Evolutionary conservation across 1,284 basidiomycete genomes (phyloP), one percentile per base, ranked within the genome.

Genomic region (Rhodotorula mucilaginosa): DNA sequence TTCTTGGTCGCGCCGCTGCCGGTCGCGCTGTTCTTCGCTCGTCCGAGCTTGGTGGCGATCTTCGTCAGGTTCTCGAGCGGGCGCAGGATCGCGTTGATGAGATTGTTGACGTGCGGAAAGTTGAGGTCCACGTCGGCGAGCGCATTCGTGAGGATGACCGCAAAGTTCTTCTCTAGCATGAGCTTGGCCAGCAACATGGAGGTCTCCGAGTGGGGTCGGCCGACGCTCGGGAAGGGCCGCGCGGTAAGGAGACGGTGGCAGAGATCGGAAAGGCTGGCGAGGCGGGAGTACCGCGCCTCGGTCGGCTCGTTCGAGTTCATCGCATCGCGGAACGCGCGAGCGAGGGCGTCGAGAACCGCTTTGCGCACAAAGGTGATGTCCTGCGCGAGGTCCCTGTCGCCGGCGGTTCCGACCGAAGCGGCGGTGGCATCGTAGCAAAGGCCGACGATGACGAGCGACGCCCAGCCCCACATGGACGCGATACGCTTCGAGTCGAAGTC

Each of bases 81-180:
- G 48, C 90, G 87, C 49, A 99, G 84, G 70, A 99, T 88, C 1
- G 90, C 88, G 29, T 90, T 89, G 23, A 99, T 88, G 44, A 98
- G 85, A 52, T 87, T 87, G 69, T 90, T 89, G 75, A 97, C 88
- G 76, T 95, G 89, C 3, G 97, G 97, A 82, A 95, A 96, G 80
- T 97, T 97, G 65, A 98, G 86, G 79, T 99, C 97, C 52, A 97
- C 88, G 69, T 99, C 97, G 12, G 92, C 89, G 15, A 98, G 85
- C 18, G 93, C 90, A 64, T 85, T 90, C 0, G 97, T 98, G 48
- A 99, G 84, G 5, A 90, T 89, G 10, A 90, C 86, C 29, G 98
- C 97, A 78, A 92, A 97, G 80, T 93, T 93, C 84, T 98, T 97
- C 84, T 99, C 97, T 59, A 99, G 83, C 97, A 99, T 99, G 74